Percentiles rank a stretch among this genome's conserved stretches.
phyloP scores from a whole-genome alignment of 371 early-diverging fungal species.

The Actinomucor elegans region DNA sequence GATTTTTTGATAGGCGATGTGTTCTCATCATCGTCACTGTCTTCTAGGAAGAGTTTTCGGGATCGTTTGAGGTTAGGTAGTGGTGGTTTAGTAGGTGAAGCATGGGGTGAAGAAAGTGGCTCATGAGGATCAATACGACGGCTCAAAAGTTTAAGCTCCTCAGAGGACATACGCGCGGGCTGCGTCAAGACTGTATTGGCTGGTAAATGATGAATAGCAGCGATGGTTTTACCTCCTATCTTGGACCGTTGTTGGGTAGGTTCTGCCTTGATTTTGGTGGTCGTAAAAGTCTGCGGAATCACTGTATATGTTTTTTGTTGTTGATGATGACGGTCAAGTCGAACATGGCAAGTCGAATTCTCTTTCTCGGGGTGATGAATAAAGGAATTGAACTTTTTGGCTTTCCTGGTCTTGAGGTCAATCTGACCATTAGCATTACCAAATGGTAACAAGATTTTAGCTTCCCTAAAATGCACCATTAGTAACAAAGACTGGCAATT shows the following conservation, averaged over 20 bases:
- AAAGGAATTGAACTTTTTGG: no score
- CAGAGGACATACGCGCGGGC: constrained; percentile 22
- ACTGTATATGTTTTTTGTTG: no score
- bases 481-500: no score
- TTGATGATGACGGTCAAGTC: no score
- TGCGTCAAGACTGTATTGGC: constrained; percentile 2
- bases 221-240: constrained; percentile 31
- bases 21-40: background rate
- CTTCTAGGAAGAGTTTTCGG: background rate
- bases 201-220: constrained; percentile 9
- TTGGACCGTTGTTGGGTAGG: constrained; percentile 17
- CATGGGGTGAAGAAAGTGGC: constrained; percentile 32
- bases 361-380: no score
- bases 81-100: constrained; percentile 36
- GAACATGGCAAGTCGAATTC: no score
- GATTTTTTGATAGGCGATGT: background rate
- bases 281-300: constrained; percentile 10
- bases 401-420: no score
- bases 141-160: constrained; percentile 38
- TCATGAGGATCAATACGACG: constrained; percentile 42
- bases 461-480: no score
- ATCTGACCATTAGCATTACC: no score
- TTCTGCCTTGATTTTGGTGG: background rate
- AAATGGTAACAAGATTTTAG: no score
- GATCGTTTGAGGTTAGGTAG: constrained; percentile 20